Percentiles rank a stretch among this genome's conserved stretches.
phyloP scores from a whole-genome alignment of 2,329 filamentous ascomycete genomes.

The Colletotrichum limetticola region DNA sequence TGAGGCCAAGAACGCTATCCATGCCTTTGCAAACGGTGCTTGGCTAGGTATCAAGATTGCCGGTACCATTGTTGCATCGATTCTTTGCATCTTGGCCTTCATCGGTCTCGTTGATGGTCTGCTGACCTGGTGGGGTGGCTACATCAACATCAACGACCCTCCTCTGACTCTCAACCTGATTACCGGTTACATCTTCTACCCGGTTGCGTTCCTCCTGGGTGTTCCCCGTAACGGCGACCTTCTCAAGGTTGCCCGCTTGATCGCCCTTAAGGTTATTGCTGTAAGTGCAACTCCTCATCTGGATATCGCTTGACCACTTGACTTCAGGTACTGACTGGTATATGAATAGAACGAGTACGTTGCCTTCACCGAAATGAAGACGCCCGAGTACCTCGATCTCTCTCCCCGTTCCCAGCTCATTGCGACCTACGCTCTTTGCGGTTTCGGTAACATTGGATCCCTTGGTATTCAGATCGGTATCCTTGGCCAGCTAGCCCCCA shows the following conservation, averaged over 20 bases:
- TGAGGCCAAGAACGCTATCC: slow-evolving; percentile 81
- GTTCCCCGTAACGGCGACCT: slow-evolving; percentile 75
- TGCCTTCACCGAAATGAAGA: slow-evolving; percentile 70
- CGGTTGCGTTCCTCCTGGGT: slow-evolving; percentile 83
- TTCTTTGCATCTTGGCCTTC: slow-evolving; percentile 86
- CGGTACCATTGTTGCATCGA: slow-evolving; percentile 81
- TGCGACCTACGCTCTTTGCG: slow-evolving; percentile 86
- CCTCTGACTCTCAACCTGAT: slow-evolving; percentile 80
- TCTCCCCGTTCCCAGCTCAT: slow-evolving; percentile 80
- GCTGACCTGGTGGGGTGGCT: slow-evolving; percentile 85
- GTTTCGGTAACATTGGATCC: slow-evolving; percentile 87
- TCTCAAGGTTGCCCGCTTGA: slow-evolving; percentile 79
- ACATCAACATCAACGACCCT: slow-evolving; percentile 77
- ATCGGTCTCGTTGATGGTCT: slow-evolving; percentile 80
- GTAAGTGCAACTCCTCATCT: slow-evolving; percentile 47
- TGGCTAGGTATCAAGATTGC: slow-evolving; percentile 90
- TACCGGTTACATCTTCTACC: slow-evolving; percentile 81
- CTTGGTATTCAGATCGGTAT: slow-evolving; percentile 92
- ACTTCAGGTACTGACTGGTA: slow-evolving; percentile 40
- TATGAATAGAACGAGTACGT: slow-evolving; percentile 76
- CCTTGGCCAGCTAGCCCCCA: slow-evolving; percentile 81
- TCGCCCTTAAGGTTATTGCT: slow-evolving; percentile 86
- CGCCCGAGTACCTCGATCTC: slow-evolving; percentile 65
- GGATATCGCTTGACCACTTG: neutral
- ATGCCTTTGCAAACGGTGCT: slow-evolving; percentile 86